Conservation (phyloP, 139 green algal species). For the Auxenochlorella pyrenoidosa region DNA sequence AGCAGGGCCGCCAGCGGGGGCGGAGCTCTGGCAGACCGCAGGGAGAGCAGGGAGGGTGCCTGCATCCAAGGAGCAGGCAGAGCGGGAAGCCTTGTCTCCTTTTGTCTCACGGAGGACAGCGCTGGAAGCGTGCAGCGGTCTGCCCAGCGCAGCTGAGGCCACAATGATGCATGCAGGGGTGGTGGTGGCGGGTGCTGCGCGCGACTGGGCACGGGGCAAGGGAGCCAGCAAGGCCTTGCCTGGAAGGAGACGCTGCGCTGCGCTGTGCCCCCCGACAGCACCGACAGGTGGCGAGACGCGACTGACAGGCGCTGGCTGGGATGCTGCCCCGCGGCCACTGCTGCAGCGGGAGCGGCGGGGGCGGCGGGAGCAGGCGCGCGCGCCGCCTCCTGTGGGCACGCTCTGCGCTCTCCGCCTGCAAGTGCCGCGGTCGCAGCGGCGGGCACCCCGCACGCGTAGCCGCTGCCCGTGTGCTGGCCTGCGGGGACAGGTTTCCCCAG, state of each 20-base stretch:
- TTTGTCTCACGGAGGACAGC: too few relatives aligned
- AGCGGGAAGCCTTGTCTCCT: too few relatives aligned
- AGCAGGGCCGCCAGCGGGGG: constrained; percentile 2
- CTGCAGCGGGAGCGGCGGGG: background rate
- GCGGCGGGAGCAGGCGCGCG: background rate
- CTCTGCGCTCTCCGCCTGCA: background rate
- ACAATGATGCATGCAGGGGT: too few relatives aligned
- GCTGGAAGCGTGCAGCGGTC: too few relatives aligned
- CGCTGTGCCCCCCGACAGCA: background rate
- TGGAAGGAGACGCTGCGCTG: background rate
- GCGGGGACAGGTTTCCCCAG: background rate
- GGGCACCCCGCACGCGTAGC: background rate
- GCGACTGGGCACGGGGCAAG: too few relatives aligned
- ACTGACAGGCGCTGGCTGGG: background rate
- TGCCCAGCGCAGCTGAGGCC: too few relatives aligned
- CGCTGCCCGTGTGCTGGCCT: background rate
- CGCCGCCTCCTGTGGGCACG: background rate
- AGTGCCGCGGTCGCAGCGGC: background rate
- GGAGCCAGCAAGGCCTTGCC: background rate
- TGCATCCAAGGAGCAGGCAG: background rate
- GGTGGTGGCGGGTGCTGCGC: too few relatives aligned
- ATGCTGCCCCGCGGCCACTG: background rate
- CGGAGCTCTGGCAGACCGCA: background rate
- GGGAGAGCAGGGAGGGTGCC: background rate
- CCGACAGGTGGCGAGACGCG: background rate